These are phyloP conservation scores for Elsinoe arachidis DNA, from an alignment of 2,329 filamentous ascomycete species.

Conservation along the genomic window DNA sequence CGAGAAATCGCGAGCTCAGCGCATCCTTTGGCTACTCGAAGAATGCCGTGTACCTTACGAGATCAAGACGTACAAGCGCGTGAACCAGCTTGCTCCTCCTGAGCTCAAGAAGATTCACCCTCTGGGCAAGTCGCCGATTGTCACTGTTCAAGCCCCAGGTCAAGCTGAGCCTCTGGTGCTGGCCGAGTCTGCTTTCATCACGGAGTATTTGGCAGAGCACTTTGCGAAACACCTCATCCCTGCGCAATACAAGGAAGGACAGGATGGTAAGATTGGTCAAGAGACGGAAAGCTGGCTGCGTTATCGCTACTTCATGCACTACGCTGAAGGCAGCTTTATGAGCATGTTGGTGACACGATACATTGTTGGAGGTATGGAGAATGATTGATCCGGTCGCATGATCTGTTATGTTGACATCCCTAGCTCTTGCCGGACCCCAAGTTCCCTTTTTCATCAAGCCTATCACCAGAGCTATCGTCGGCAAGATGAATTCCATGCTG, in stretches of 20 bases:
- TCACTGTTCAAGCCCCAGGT: conserved; percentile 52
- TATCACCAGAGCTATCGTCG: conserved; percentile 48
- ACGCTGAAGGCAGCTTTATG: conserved; percentile 78
- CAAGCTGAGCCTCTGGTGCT: conserved; percentile 50
- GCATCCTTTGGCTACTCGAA: conserved; percentile 77
- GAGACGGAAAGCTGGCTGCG: conserved; percentile 54
- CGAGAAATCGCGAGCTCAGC: conserved; percentile 70
- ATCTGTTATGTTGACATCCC: conserved; percentile 1
- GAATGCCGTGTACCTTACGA: conserved; percentile 73
- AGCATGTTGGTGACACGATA: conserved; percentile 56
- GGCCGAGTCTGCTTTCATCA: conserved; percentile 73
- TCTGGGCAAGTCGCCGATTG: conserved; percentile 75
- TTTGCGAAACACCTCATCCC: conserved; percentile 48
- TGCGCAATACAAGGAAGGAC: conserved; percentile 42
- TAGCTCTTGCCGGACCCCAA: conserved; percentile 16
- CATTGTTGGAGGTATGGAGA: conserved; percentile 47
- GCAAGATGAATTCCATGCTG: conserved; percentile 37
- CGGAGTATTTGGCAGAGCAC: conserved; percentile 70
- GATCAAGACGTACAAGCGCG: conserved; percentile 68
- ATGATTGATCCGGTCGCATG: conserved; percentile 28
- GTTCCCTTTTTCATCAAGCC: conserved; percentile 63
- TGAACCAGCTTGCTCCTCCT: conserved; percentile 60
- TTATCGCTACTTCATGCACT: conserved; percentile 68
- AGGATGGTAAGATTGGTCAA: conserved; percentile 46
- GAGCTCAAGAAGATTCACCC: conserved; percentile 73